Base-by-base conservation (phyloP, 208 protist genomes). In the Leishmania aethiopica region DNA sequence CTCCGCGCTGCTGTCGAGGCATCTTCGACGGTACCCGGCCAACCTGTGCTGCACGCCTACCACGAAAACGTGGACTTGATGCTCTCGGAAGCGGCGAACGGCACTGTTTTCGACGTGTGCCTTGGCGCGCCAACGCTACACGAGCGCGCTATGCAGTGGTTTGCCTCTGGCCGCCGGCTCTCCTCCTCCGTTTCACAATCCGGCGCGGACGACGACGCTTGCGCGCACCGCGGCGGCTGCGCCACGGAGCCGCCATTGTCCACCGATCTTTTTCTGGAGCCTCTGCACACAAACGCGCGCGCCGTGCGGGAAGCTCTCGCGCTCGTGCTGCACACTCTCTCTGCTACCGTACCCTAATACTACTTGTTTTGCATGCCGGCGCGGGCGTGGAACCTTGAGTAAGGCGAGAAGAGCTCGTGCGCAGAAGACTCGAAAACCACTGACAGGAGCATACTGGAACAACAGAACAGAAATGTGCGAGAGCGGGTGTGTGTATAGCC, bases 11-110 rank as follows among this genome's bases (percentile, higher is more conserved):
- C 78, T 4, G 82, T 85, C 22, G 77, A 81, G 60, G 1, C 42
- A 22, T 28, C 59, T 10, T 74, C 57, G n/a, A 1, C 25, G 51
- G 25, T 42, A 25, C 66, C 37, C 37, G 2, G 40, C 25, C 35
- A 53, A 45, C 78, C 71, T n/a, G 17, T 77, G 5, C 59, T 93
- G 22, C 88, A 93, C 60, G 86, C 90, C 8, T 86, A 77, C 28
- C 79, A 88, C 51, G 10, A 37, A 13, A 79, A 69, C 32, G 22
- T 77, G 37, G 49, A 78, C 1, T 40, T 22, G 59, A 25, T 70
- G 10, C 17, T 77, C n/a, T 51, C 73, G 32, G 73, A 32, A 28
- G 70, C 10, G n/a, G 22, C 13, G 45, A 28, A 55, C 45, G 70
- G 40, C 4, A 32, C 70, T 7, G 70, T 1, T 28, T 19, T 55